Base-by-base conservation (phyloP, 2,329 filamentous ascomycete species). In the Clathrospora elynae region DNA sequence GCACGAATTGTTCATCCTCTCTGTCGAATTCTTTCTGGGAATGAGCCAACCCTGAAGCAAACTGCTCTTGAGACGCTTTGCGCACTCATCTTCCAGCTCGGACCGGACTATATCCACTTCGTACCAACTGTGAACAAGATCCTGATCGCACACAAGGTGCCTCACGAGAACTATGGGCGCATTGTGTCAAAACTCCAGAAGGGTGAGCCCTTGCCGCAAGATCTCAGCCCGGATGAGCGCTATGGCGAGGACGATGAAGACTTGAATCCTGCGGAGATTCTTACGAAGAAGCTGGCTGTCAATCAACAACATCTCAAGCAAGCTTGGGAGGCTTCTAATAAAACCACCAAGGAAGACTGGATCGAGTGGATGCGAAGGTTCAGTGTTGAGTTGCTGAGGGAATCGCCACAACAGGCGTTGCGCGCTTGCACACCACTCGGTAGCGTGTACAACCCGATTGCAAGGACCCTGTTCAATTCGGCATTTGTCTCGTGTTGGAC, bases 401-500 rank as follows among this genome's bases (percentile, higher is more conserved):
- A 99, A 67, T 97, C 91, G 2, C 95, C 93, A 3, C 96, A 96
- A 54, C 93, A 96, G 62, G 92, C 95, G 6, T 78, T 99, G 1
- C 83, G 93, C 53, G 93, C 93, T 29, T 99, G 95, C 67, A 93
- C 92, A 25, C 88, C 87, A 44, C 77, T 99, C 24, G 93, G 91
- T 19, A 92, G 88, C 54, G 86, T 93, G 10, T 96, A 97, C 69
- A 85, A 91, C 24, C 92, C 93, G 0, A 80, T 99, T 25, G 91
- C 95, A 8, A 85, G 90, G 43, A 92, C 95, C 61, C 77, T 99
- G 2, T 99, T 99, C 79, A 99, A 99, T 68, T 96, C 93, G 10
- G 93, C 93, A 0, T 99, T 99, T 61, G 92, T 97, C 2, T 97
- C 92, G 4, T 99, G 93, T 71, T 99, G 93, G 93, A 95, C 90